A percentile compares a stretch with the other conserved stretches of the same genome.
Evolutionary conservation across 2,329 filamentous ascomycete genomes (phyloP).

Genomic region (Fusarium sp.): DNA sequence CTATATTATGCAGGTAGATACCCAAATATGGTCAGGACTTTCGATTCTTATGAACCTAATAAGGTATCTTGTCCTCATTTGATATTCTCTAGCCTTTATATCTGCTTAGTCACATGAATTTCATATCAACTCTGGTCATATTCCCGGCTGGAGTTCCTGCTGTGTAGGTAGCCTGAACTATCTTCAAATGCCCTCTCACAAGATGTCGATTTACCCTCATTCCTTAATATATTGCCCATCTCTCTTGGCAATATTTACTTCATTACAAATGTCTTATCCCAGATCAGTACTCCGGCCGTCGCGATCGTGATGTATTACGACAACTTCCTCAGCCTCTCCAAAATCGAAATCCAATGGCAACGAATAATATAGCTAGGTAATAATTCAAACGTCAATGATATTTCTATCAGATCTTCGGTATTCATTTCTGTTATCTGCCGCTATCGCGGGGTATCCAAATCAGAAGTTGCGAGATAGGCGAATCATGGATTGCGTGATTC

Average conservation of each 20-base stretch:
- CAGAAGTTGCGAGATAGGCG: constrained; percentile 1
- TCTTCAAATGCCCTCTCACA: not conserved
- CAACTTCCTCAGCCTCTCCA: accelerated
- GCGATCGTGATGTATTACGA: accelerated
- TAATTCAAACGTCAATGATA: not conserved
- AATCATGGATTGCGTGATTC: constrained; percentile 37
- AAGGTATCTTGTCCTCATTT: accelerated
- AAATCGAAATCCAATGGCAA: accelerated
- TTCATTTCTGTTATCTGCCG: not conserved
- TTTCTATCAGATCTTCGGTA: accelerated
- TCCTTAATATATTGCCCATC: accelerated
- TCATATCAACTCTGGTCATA: not conserved
- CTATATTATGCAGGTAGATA: too few species aligned
- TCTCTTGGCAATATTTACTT: accelerated
- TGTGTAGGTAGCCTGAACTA: not conserved
- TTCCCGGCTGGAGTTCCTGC: accelerated
- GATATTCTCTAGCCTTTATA: too few species aligned
- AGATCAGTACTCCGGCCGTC: accelerated
- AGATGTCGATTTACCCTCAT: too few species aligned
- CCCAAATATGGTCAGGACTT: not conserved
- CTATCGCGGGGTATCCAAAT: not conserved
- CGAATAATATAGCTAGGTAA: not conserved
- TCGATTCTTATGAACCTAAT: too few species aligned
- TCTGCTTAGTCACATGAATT: not conserved
- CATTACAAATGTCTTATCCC: accelerated